Percentiles rank a stretch among this genome's conserved stretches.
These are phyloP conservation scores for Grammothele lineata DNA, from an alignment of 768 basidiomycete species.

Conservation along the genomic window DNA sequence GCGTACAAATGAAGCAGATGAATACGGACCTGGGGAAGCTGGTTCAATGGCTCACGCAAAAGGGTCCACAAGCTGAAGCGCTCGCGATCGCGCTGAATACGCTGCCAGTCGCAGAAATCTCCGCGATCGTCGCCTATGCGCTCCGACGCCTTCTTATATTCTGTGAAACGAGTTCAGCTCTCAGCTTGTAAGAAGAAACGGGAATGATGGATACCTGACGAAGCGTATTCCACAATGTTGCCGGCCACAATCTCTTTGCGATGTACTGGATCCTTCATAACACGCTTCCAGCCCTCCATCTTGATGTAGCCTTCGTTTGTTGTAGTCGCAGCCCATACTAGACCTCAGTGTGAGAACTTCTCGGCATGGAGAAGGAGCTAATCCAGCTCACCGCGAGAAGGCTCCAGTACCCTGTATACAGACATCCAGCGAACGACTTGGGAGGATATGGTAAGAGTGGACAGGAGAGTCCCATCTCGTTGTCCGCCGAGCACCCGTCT, in stretches of 20 bases:
- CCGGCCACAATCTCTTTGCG: constrained; percentile 73
- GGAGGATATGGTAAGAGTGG: constrained; percentile 35
- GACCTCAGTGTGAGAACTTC: no score
- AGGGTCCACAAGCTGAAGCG: constrained; percentile 32
- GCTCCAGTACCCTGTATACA: no score
- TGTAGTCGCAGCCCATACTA: constrained; percentile 71
- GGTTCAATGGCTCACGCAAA: constrained; percentile 48
- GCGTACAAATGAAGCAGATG: neutral
- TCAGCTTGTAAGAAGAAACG: neutral
- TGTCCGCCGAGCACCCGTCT: constrained; percentile 52
- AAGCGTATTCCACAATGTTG: constrained; percentile 49
- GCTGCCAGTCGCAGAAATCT: constrained; percentile 26
- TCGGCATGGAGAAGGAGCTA: neutral
- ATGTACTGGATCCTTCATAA: constrained; percentile 49
- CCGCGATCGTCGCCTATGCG: constrained; percentile 35
- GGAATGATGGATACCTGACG: no score
- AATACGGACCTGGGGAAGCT: constrained; percentile 67
- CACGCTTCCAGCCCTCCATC: constrained; percentile 59
- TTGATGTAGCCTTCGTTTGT: constrained; percentile 54
- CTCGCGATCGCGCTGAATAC: neutral
- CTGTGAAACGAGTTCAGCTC: neutral
- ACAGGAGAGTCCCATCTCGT: constrained; percentile 55
- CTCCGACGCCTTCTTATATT: constrained; percentile 28
- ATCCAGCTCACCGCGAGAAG: neutral
- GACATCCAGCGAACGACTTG: constrained; percentile 32